phyloP scores from a whole-genome alignment of 306 rosid species.

The Coriaria nepalensis region DNA sequence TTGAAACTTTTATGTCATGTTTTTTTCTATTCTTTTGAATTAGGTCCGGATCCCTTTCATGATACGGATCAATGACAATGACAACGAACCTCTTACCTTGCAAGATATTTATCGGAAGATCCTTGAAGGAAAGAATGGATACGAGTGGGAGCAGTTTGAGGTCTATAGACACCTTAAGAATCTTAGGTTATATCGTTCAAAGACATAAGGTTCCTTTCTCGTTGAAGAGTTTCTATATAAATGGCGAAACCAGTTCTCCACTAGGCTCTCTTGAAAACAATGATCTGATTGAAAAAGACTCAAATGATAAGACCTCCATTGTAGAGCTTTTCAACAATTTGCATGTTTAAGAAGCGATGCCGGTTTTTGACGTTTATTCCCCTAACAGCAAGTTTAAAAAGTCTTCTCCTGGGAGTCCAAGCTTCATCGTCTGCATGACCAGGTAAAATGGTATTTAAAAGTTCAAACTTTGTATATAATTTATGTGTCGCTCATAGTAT shows the following conservation, averaged over 20 bases:
- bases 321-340: constrained; percentile 25
- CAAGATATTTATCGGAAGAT: constrained; percentile 42
- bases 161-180: constrained; percentile 69
- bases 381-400: constrained; percentile 77
- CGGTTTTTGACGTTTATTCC: constrained; percentile 55
- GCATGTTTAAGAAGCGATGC: constrained; percentile 38
- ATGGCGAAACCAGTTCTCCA: constrained; percentile 9
- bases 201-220: constrained; percentile 56
- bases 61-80: no score
- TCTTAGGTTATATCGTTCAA: constrained; percentile 62
- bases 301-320: constrained; percentile 20
- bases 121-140: constrained; percentile 25
- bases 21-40: no score
- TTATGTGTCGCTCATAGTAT: no score
- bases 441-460: constrained; percentile 27
- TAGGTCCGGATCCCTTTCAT: no score
- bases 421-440: constrained; percentile 48
- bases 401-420: constrained; percentile 62
- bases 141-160: constrained; percentile 68
- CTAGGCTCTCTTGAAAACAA: constrained; percentile 22
- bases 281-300: constrained; percentile 16
- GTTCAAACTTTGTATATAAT: background rate
- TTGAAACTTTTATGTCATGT: no score
- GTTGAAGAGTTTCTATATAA: constrained; percentile 29
- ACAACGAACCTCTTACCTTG: constrained; percentile 27